Base-by-base conservation (phyloP, 345 rosid species). In the Syzygium oleosum region DNA sequence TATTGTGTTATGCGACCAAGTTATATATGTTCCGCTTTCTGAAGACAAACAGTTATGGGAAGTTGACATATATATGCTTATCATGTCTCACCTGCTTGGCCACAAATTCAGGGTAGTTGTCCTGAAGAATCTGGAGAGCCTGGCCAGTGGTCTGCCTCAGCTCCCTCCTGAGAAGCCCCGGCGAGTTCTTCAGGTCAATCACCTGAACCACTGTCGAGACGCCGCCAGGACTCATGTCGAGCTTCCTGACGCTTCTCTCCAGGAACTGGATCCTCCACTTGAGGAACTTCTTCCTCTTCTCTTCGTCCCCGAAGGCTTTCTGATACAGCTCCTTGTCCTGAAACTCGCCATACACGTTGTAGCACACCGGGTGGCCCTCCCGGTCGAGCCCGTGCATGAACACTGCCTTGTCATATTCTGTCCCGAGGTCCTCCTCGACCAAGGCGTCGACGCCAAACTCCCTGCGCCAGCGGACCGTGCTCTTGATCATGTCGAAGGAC, bases 361-460 rank as follows among this genome's bases (percentile, higher is more conserved):
- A 97, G 87, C 97, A 95, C 52, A 97, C 96, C 3, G 97, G 97
- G 85, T 97, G 99, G 7, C 98, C 98, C 12, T 95, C 95, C 90
- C 90, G 94, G 80, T 96, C 99, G 9, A 89, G 87, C 12, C 99
- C 99, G 85, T 94, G 95, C 93, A 91, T 93, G 86, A 95, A 96
- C 58, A 97, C 99, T 55, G 93, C 93, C 88, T 97, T 96, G 86
- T 95, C 96, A 86, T 93, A 88, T 85, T 94, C 97, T 51, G 90
- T 92, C 23, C 96, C 97, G 5, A 95, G 93, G 79, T 95, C 97
- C 46, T 94, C 94, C 34, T 94, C 93, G 3, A 95, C 51, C 25
- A 95, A 91, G 73, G 91, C 91, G 25, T 97, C 97, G 87, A 95
- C 94, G 53, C 91, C 91, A 78, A 94, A 95, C 23, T 95, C 98